These are phyloP conservation scores for Cyanidioschyzon merolae DNA, from an alignment of 23 red algal genomes.

Conservation along the genomic window DNA sequence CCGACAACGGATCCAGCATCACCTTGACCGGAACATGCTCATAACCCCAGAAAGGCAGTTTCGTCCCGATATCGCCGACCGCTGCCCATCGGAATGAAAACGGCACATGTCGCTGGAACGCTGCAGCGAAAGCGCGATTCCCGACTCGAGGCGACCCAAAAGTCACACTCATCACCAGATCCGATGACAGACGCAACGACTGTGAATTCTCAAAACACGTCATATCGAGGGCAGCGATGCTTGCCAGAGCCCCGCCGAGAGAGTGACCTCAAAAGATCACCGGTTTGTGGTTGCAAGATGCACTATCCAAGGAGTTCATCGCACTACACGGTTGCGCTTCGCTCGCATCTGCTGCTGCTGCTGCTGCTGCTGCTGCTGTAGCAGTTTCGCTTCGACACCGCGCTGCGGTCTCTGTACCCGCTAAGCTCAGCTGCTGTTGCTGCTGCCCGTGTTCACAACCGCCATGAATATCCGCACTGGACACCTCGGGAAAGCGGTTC, in stretches of 20 bases:
- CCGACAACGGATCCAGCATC: background rate
- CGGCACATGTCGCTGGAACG: background rate
- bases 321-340: background rate
- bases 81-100: background rate
- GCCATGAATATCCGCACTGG: too few species aligned
- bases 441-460: background rate
- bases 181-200: constrained; percentile 16
- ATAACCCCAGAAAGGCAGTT: background rate
- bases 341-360: constrained; percentile 19
- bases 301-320: background rate
- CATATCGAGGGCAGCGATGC: constrained; percentile 36
- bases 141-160: constrained; percentile 71
- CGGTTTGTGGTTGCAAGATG: background rate
- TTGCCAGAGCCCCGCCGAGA: constrained; percentile 65
- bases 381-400: background rate
- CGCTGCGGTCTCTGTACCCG: background rate
- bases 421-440: background rate
- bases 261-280: constrained; percentile 46
- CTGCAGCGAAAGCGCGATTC: constrained; percentile 30
- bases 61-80: background rate
- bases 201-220: too few species aligned
- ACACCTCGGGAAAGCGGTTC: too few species aligned
- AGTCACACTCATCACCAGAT: constrained; percentile 26
- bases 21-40: background rate
- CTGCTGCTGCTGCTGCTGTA: background rate